Evolutionary conservation across 163 green algal species (phyloP), one percentile per base, ranked within the genome.

Genomic region (Scenedesmus sp.): DNA sequence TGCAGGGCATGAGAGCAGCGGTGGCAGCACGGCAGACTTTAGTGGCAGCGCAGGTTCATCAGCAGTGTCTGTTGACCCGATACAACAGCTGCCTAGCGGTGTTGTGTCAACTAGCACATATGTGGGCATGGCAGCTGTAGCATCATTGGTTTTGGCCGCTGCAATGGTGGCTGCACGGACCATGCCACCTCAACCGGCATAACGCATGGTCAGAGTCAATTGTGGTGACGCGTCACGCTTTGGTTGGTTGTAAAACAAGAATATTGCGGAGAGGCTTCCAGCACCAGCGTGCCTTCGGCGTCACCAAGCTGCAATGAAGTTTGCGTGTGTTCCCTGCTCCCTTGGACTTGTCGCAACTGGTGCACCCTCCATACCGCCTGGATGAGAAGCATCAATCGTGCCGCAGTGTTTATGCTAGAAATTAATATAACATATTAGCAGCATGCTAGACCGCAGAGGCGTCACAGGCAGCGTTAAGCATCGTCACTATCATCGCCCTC

Each of bases 281-380:
- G 22, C 20, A 33, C 0, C 20, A 3, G 20, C 20, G 22, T 33
- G 7, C 65, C 26, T 7, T 76, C 49, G 3, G 65, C 65, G 9
- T 40, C 30, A 76, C 18, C 65, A 40, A 2, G 4, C 30, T 5
- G 26, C 40, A 26, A 40, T 76, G 30, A 9, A 40, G 30, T 16
- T 22, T 30, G 30, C 30, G 1, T 76, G 56, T n/a, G 4, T 22
- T 70, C 56, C n/a, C 2, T 4, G 65, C 65, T 76, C 3, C 65
- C 65, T 37, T 76, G 65, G 65, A 76, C 65, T 76, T 35, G 22
- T 33, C 65, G 65, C 30, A 76, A 82, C 73, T 81, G 73, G 35
- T 82, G 73, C 73, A 82, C 73, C 30, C 9, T 30, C 30, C 30
- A 40, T 76, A 40, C 65, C 26, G 65, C 65, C 3, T 37, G 30